phyloP scores from a whole-genome alignment of 1,284 basidiomycete genomes.

The Puccinia polysora region DNA sequence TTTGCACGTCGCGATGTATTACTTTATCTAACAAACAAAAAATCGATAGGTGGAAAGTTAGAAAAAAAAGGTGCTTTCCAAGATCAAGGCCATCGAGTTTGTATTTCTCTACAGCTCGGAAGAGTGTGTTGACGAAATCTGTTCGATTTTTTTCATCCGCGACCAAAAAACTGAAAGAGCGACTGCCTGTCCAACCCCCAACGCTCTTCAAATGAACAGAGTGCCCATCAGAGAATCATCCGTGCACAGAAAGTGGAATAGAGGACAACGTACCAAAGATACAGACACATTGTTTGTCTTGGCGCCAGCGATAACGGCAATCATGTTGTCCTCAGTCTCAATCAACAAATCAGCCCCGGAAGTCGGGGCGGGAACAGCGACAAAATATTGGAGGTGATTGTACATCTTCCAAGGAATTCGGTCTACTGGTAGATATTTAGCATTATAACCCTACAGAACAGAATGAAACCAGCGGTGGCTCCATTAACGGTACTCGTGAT shows the following conservation, averaged over 20 bases:
- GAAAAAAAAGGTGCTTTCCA: neutral
- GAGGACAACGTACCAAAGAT: conserved; percentile 27
- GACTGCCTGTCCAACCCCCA: conserved; percentile 39
- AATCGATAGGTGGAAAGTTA: neutral
- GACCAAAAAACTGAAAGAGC: conserved; percentile 25
- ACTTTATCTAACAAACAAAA: neutral
- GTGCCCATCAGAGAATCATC: neutral
- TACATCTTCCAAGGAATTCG: conserved; percentile 40
- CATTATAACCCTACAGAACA: conserved; percentile 23
- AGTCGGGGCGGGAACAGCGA: conserved; percentile 9
- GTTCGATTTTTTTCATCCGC: conserved; percentile 15
- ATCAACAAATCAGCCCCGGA: conserved; percentile 13
- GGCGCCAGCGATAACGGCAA: conserved; percentile 15
- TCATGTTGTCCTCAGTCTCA: conserved; percentile 34
- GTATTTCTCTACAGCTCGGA: conserved; percentile 15
- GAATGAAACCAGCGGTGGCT: neutral
- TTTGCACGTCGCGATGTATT: neutral
- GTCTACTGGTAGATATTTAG: conserved; percentile 16
- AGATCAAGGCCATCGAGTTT: conserved; percentile 22
- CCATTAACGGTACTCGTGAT: too few species aligned
- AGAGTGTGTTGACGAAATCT: conserved; percentile 14
- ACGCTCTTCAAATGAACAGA: neutral
- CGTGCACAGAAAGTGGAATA: too few species aligned
- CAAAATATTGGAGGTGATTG: conserved; percentile 40
- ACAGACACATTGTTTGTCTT: conserved; percentile 28